phyloP scores from a whole-genome alignment of 2,329 filamentous ascomycete species.

The Trichoderma sp. region DNA sequence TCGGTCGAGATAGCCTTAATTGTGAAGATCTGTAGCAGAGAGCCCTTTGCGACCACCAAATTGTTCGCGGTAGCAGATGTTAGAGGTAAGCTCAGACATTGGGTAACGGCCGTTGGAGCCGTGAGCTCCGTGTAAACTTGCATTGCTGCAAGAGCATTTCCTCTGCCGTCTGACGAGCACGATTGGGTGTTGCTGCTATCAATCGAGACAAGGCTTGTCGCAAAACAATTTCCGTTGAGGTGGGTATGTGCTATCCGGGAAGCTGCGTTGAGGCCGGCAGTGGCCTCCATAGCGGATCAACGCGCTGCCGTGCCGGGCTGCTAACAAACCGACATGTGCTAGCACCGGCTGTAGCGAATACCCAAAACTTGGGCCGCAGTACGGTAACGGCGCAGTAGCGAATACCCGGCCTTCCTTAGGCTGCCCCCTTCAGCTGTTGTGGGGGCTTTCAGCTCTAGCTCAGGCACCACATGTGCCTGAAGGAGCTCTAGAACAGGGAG shows the following conservation, averaged over 20 bases:
- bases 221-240: slow-evolving; percentile 25
- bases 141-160: slow-evolving; percentile 61
- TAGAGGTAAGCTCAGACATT: slow-evolving; percentile 81
- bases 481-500: slow-evolving; percentile 28
- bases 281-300: slow-evolving; percentile 33
- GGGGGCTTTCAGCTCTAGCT: neutral
- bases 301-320: slow-evolving; percentile 30
- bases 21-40: slow-evolving; percentile 87
- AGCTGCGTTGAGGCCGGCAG: slow-evolving; percentile 19
- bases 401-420: neutral
- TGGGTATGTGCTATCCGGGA: slow-evolving; percentile 22
- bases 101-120: slow-evolving; percentile 90
- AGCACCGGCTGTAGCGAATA: neutral
- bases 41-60: slow-evolving; percentile 88
- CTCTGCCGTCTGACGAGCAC: slow-evolving; percentile 32
- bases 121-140: slow-evolving; percentile 97
- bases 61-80: slow-evolving; percentile 76
- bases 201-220: slow-evolving; percentile 16
- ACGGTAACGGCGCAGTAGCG: neutral
- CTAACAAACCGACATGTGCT: neutral
- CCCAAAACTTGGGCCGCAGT: neutral
- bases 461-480: slow-evolving; percentile 19
- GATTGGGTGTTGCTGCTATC: slow-evolving; percentile 29
- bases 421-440: slow-evolving; percentile 5
- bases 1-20: slow-evolving; percentile 70